Percentiles rank a stretch among this genome's conserved stretches.
phyloP scores from a whole-genome alignment of 192 early-diverging fungal species.

The Rhizoclosmatium sp. region DNA sequence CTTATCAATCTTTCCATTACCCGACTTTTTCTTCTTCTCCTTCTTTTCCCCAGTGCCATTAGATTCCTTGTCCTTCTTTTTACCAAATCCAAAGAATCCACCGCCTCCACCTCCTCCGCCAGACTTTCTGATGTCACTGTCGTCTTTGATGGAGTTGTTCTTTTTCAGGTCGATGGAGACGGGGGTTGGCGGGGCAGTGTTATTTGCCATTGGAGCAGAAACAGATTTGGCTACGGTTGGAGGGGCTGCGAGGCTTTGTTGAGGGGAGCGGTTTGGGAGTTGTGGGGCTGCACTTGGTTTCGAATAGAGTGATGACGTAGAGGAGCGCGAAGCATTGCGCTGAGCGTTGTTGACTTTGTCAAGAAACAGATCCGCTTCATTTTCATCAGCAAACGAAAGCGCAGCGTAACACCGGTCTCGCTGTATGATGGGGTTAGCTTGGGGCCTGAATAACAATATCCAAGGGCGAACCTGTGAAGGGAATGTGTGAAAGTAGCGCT shows the following conservation, averaged over 20 bases:
- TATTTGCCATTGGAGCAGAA: constrained; percentile 20
- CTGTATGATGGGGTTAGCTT: constrained; percentile 1
- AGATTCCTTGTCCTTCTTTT: constrained; percentile 29
- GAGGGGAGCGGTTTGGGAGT: constrained; percentile 6
- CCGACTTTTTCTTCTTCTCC: constrained; percentile 33
- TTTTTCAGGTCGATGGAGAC: neutral
- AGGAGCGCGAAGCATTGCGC: neutral
- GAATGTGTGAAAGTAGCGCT: constrained; percentile 59
- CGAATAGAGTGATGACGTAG: neutral
- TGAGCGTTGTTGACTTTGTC: neutral
- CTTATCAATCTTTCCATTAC: constrained; percentile 49
- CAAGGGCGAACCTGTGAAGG: constrained; percentile 45
- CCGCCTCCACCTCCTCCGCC: constrained; percentile 3
- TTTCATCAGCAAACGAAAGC: constrained; percentile 60
- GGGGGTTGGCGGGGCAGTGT: constrained; percentile 2
- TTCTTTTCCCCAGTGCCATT: constrained; percentile 32
- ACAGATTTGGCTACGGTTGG: constrained; percentile 21
- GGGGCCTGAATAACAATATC: neutral
- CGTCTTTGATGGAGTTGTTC: constrained; percentile 9
- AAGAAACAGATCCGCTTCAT: constrained; percentile 55
- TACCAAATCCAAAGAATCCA: constrained; percentile 36
- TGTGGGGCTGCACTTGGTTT: neutral
- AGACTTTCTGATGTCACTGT: constrained; percentile 24
- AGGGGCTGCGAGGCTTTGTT: constrained; percentile 8
- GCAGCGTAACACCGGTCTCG: constrained; percentile 43